These are phyloP conservation scores for Echium plantagineum DNA, from an alignment of 257 asterid genomes.

Conservation along the genomic window DNA sequence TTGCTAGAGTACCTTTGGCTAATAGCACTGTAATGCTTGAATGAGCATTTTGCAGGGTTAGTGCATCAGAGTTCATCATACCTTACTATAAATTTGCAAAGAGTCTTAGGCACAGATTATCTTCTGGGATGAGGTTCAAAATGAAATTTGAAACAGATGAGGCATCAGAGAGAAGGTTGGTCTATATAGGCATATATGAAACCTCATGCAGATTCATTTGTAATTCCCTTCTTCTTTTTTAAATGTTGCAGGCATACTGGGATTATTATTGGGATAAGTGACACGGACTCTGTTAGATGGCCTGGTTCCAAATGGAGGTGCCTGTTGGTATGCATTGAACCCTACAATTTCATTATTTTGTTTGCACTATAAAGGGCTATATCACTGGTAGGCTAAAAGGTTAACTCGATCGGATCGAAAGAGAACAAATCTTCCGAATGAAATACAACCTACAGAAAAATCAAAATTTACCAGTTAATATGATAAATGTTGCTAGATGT, in stretches of 20 bases:
- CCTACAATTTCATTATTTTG: background rate
- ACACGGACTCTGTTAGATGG: slow-evolving; percentile 83
- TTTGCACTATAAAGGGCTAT: too few relatives aligned
- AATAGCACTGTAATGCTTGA: background rate
- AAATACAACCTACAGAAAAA: background rate
- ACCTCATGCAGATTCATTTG: background rate
- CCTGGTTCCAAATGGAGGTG: slow-evolving; percentile 94
- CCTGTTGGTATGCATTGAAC: slow-evolving; percentile 48
- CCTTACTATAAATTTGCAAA: slow-evolving; percentile 66
- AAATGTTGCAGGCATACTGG: slow-evolving; percentile 59
- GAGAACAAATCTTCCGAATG: background rate
- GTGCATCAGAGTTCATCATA: slow-evolving; percentile 68
- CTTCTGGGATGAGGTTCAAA: slow-evolving; percentile 84
- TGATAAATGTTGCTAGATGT: background rate
- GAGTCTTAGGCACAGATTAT: slow-evolving; percentile 52
- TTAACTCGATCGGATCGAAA: background rate
- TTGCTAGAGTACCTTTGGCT: background rate
- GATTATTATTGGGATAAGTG: slow-evolving; percentile 57
- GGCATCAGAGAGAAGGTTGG: slow-evolving; percentile 85
- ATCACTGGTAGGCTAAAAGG: too few relatives aligned
- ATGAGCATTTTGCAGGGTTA: slow-evolving; percentile 42
- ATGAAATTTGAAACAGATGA: slow-evolving; percentile 80
- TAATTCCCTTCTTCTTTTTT: background rate
- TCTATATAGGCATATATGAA: slow-evolving; percentile 1
- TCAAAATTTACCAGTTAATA: background rate